Evolutionary conservation across 2,329 filamentous ascomycete genomes (phyloP).

Genomic region (Ophiocordyceps australis): DNA sequence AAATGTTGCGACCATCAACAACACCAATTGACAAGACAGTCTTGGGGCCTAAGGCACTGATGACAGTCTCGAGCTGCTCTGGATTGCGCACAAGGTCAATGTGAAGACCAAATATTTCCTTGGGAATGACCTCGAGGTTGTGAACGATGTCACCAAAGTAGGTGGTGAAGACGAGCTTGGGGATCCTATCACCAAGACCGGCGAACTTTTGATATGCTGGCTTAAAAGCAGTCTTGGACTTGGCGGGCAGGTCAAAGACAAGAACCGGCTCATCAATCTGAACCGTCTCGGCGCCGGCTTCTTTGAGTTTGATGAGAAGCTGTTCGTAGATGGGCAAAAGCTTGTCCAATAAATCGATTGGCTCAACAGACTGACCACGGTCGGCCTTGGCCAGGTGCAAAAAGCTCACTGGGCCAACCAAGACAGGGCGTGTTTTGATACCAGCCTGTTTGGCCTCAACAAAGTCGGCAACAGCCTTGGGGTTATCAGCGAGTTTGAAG

Average conservation of each 20-base stretch:
- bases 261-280: conserved; percentile 98
- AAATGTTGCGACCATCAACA: conserved; percentile 98
- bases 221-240: conserved; percentile 96
- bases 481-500: conserved; percentile 73
- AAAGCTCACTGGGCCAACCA: conserved; percentile 94
- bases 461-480: conserved; percentile 92
- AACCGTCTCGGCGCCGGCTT: conserved; percentile 85
- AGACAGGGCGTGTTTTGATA: conserved; percentile 79
- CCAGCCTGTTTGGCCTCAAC: conserved; percentile 96
- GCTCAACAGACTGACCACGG: conserved; percentile 80
- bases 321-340: conserved; percentile 90
- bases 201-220: conserved; percentile 84
- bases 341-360: conserved; percentile 85
- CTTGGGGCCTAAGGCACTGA: conserved; percentile 67
- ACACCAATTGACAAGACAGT: conserved; percentile 90
- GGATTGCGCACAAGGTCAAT: conserved; percentile 95
- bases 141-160: conserved; percentile 99
- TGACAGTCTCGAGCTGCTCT: conserved; percentile 82
- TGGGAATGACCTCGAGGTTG: conserved; percentile 83
- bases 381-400: conserved; percentile 95
- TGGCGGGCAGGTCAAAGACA: conserved; percentile 79
- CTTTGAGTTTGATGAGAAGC: conserved; percentile 84
- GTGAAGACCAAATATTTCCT: conserved; percentile 71
- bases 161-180: conserved; percentile 79
- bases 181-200: conserved; percentile 59